Base-by-base conservation (phyloP, 495 filamentous ascomycete genomes). In the Neurospora tetraspora region DNA sequence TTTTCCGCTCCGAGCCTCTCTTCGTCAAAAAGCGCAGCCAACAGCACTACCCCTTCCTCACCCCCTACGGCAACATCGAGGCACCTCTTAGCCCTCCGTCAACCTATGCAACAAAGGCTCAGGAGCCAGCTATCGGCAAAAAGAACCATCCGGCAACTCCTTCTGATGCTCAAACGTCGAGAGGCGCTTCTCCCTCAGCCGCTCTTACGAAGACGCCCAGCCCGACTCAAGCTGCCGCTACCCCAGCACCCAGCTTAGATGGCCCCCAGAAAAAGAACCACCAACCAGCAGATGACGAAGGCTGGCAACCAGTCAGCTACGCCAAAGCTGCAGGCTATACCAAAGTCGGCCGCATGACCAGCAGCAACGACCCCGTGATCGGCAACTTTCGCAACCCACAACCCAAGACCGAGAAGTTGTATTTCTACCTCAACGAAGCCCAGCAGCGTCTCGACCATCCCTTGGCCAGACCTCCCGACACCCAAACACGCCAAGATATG, bases 1-100 rank as follows among this genome's bases (percentile, higher is more conserved):
- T 84, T 9, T 84, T 84, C 61, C 82, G 82, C 42, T 81, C 82
- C 6, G 78, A 81, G 68, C 72, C 74, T 18, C 42, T 83, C 16
- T 74, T 71, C 5, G 11, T 69, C 37, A 73, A 12, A 23, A 53
- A 14, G 45, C 45, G 70, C 38, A 71, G 10, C 4, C 61, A 38
- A 5, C 70, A 8, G 39, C 37, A n/a, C 18, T 12, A 12, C 16
- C 11, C 27, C 34, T 36, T 61, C 69, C 16, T 10, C n/a, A n/a
- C 11, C 36, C 12, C 36, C 16, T 34, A 11, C 10, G 45, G 12
- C 10, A 4, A 34, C 38, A 38, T 34, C 18, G 39, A 8, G 70
- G 71, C 16, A 70, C 42, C 37, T 53, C 20, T 11, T 23, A 27
- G 20, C 20, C 45, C 45, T 23, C 5, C 20, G 10, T 5, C 45